Base-by-base conservation (phyloP, 2,329 filamentous ascomycete genomes). In the Botrytis squamosa region DNA sequence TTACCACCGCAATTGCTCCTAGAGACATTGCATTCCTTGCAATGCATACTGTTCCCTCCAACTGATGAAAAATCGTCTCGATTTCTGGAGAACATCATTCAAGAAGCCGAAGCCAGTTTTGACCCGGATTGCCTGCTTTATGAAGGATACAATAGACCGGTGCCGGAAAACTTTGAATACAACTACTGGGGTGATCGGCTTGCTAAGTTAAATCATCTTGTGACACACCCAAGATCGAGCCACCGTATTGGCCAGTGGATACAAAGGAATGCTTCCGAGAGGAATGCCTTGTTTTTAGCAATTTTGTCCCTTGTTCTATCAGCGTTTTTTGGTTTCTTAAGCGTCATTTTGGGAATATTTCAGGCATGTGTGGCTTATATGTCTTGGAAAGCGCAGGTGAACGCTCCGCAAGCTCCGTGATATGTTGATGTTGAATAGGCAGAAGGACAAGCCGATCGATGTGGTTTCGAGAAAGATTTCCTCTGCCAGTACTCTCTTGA, bases 401-500 rank as follows among this genome's bases (percentile, higher is more conserved):
- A n/a, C 16, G 49, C 49, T 55, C 49, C 25, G 12, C 25, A 55
- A 52, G 25, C 49, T n/a, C 25, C 49, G 5, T 52, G 12, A 52
- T 7, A n/a, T n/a, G 49, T 52, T n/a, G 49, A 52, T 12, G 25
- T 52, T 52, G 12, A 25, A n/a, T 52, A 10, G 4, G 22, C 12
- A 25, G 10, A 22, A 52, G 49, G 49, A 52, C 25, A 5, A 7
- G 12, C 14, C 2, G 33, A 33, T 33, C 33, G 33, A 52, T 52
- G 12, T 52, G 4, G 10, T 5, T n/a, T 52, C 25, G 5, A 52
- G n/a, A n/a, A n/a, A 14, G 25, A 52, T 7, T 16, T 7, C 2
- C 14, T 16, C 6, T 52, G 10, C 2, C 4, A n/a, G 10, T 16
- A 6, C 0, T 14, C 7, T n/a, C 49, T 7, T 16, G 10, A 52